A percentile compares a stretch with the other conserved stretches of the same genome.
These are phyloP conservation scores for Corymbia citriodora DNA, from an alignment of 441 rosid species.

Conservation along the genomic window DNA sequence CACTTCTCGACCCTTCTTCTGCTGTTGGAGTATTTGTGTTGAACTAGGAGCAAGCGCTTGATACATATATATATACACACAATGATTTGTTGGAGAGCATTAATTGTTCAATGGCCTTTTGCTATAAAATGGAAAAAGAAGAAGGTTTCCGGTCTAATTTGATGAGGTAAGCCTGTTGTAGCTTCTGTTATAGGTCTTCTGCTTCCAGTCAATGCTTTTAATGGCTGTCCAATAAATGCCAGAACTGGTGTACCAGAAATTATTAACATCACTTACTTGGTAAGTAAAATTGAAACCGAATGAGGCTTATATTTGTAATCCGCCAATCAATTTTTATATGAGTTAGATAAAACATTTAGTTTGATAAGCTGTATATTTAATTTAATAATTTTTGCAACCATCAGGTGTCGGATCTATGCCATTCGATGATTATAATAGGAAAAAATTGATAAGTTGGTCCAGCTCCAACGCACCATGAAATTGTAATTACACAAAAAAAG, in stretches of 20 bases:
- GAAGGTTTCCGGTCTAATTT: neutral
- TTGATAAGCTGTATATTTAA: neutral
- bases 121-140: neutral
- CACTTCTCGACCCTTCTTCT: neutral
- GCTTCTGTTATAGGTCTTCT: neutral
- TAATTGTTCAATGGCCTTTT: neutral
- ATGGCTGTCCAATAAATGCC: neutral
- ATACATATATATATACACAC: fast-evolving
- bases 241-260: neutral
- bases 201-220: neutral
- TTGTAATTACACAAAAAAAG: neutral
- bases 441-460: neutral
- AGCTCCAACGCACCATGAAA: fast-evolving
- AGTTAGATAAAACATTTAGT: neutral
- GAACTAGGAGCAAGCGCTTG: neutral
- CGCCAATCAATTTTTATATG: neutral
- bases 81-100: neutral
- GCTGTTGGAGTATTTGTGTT: neutral
- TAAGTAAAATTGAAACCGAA: neutral
- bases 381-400: fast-evolving
- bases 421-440: neutral
- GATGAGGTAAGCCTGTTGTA: neutral
- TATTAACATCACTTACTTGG: neutral
- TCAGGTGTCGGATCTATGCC: neutral
- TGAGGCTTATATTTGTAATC: neutral